These are phyloP conservation scores for Gaertneriomyces sp. DNA, from an alignment of 192 early-diverging fungal genomes.

Conservation along the genomic window DNA sequence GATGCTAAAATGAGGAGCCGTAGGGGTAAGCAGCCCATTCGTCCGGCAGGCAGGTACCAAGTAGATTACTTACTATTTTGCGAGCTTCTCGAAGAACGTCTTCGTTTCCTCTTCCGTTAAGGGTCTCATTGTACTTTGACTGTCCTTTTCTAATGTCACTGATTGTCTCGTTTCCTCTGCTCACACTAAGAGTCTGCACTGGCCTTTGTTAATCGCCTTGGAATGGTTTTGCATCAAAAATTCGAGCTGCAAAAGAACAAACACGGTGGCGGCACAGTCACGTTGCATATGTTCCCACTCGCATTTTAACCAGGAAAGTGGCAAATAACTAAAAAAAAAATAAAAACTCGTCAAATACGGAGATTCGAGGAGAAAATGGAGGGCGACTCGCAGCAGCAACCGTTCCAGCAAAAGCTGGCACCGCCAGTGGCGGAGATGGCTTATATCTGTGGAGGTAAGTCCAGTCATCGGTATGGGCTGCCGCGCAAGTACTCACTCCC, in stretches of 20 bases:
- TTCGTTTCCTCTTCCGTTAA: conserved; percentile 97
- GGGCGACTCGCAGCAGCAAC: background rate
- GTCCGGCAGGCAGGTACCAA: background rate
- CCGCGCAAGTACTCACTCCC: no score
- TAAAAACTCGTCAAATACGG: background rate
- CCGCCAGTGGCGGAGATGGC: conserved; percentile 33
- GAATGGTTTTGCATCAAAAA: no score
- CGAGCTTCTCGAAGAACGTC: conserved; percentile 94
- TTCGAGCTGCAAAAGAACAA: no score
- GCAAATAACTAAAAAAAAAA: no score
- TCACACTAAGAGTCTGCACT: no score
- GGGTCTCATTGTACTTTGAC: conserved; percentile 71
- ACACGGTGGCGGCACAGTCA: no score
- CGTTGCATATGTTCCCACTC: no score
- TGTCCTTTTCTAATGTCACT: no score
- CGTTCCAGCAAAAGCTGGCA: background rate
- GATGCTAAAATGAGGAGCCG: conserved; percentile 53
- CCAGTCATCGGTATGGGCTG: no score
- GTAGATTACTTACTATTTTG: conserved; percentile 75
- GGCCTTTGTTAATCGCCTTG: no score
- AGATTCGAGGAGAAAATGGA: background rate
- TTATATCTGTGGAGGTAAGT: conserved; percentile 46
- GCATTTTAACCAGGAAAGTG: no score
- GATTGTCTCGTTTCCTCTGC: no score
- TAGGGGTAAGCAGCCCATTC: background rate